Base-by-base conservation (phyloP, 345 rosid species). In the Citrus glauca region DNA sequence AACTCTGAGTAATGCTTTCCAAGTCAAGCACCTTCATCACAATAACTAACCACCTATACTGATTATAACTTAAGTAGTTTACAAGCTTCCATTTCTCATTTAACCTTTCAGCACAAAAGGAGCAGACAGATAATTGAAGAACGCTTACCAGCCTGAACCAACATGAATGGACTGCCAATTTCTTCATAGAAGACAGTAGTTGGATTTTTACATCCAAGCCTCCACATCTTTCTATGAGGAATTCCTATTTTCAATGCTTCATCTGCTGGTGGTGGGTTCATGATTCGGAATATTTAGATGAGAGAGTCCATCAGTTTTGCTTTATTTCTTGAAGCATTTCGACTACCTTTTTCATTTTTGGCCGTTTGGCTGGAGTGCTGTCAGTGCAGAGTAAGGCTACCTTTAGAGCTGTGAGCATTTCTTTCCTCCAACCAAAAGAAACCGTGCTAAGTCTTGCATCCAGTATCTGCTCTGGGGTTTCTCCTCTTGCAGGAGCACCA, bases 331-430 rank as follows among this genome's bases (percentile, higher is more conserved):
- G 91, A 76, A 97, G 94, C 89, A 97, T 87, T 85, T 93, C 97
- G 72, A 92, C 87, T 6, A 93, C 97, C 76, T 85, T 92, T 85
- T 93, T 97, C 98, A 97, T 93, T 79, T 92, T 91, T 48, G 99
- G 99, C 68, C 98, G 89, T 77, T 88, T 83, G 0, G 95, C 93
- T 30, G 98, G 98, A 40, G 89, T 86, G 75, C 77, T 76, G 42
- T 89, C 92, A 0, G 98, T 94, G 86, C 99, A 97, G 45, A 90
- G 83, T 68, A 97, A 82, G 55, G 98, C 99, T 38, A 97, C 85
- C 85, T 93, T 93, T 78, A 97, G 88, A 79, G 97, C 97, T n/a
- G 92, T 91, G 76, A 96, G 93, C 99, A 96, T 96, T 80, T 96
- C 98, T 84, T 85, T 90, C 83, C 99, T 88, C 99, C 98, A 96